phyloP scores from a whole-genome alignment of 495 filamentous ascomycete genomes.

The Penicillium steckii region DNA sequence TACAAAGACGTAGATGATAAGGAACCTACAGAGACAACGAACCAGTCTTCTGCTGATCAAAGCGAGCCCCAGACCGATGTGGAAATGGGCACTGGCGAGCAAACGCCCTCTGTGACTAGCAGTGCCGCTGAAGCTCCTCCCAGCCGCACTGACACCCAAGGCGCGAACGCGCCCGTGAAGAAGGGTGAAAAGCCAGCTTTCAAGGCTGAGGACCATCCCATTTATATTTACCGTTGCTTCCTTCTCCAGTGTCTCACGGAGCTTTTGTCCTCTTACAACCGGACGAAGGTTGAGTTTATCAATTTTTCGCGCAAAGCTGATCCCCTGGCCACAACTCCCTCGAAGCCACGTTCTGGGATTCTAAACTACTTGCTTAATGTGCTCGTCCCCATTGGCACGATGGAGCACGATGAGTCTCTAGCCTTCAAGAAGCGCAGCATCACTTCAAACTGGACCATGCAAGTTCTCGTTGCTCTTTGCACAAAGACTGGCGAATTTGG shows the following conservation, averaged over 20 bases:
- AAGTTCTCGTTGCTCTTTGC: slow-evolving; percentile 82
- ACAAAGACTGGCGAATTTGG: slow-evolving; percentile 76
- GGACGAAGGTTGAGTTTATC: slow-evolving; percentile 96
- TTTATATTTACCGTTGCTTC: slow-evolving; percentile 95
- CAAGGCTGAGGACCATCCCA: slow-evolving; percentile 90
- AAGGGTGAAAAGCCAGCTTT: slow-evolving; percentile 76
- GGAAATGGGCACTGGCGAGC: slow-evolving; percentile 47
- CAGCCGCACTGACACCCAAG: slow-evolving; percentile 19
- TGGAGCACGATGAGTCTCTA: slow-evolving; percentile 72
- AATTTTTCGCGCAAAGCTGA: slow-evolving; percentile 92
- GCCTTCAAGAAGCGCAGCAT: slow-evolving; percentile 76
- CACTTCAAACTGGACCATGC: slow-evolving; percentile 81
- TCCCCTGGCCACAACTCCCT: slow-evolving; percentile 78
- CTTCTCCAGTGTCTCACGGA: slow-evolving; percentile 91
- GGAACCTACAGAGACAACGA: slow-evolving; percentile 53
- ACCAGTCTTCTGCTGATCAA: slow-evolving; percentile 36
- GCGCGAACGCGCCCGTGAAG: slow-evolving; percentile 29
- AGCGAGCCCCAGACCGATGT: slow-evolving; percentile 43
- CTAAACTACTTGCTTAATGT: slow-evolving; percentile 90
- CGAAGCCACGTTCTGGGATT: slow-evolving; percentile 89
- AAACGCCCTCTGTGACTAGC: slow-evolving; percentile 37
- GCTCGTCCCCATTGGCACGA: slow-evolving; percentile 74
- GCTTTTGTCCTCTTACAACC: slow-evolving; percentile 88
- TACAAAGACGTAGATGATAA: slow-evolving; percentile 91
- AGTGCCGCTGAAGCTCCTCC: slow-evolving; percentile 24